A percentile compares a stretch with the other conserved stretches of the same genome.
phyloP scores from a whole-genome alignment of 116 monocot species.

The Thalassia testudinum region DNA sequence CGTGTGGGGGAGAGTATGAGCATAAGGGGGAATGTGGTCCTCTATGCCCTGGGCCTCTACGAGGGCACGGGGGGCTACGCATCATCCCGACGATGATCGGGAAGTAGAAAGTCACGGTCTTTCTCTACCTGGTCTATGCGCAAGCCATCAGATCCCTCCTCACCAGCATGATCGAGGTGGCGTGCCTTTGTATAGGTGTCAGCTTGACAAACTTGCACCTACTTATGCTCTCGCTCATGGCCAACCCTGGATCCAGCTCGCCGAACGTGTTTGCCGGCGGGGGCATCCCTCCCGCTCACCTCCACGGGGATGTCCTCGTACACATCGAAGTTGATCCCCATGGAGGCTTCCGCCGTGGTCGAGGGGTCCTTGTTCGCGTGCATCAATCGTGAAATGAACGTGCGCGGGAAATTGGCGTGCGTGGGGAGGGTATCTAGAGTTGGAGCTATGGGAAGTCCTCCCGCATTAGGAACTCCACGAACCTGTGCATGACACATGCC shows the following conservation, averaged over 20 bases:
- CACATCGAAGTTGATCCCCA: slow-evolving; percentile 69
- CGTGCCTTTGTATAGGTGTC: slow-evolving; percentile 68
- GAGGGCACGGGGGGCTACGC: slow-evolving; percentile 20
- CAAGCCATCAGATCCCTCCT: slow-evolving; percentile 86
- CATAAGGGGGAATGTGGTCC: slow-evolving; percentile 42
- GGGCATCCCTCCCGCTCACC: slow-evolving; percentile 44
- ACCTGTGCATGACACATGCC: slow-evolving; percentile 69
- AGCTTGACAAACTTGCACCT: slow-evolving; percentile 77
- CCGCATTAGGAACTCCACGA: slow-evolving; percentile 78
- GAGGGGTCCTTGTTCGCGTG: slow-evolving; percentile 22
- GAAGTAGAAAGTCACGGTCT: slow-evolving; percentile 85
- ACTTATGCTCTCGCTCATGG: slow-evolving; percentile 55
- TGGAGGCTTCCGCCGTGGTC: slow-evolving; percentile 6
- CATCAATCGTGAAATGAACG: no score
- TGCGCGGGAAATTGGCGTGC: no score
- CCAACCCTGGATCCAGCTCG: slow-evolving; percentile 62
- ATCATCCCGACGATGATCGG: slow-evolving; percentile 76
- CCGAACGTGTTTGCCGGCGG: slow-evolving; percentile 53
- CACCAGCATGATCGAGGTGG: slow-evolving; percentile 60
- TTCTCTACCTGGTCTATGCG: slow-evolving; percentile 83
- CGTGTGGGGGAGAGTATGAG: slow-evolving; percentile 74
- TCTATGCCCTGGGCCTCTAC: slow-evolving; percentile 15
- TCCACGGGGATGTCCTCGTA: slow-evolving; percentile 88
- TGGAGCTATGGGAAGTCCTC: slow-evolving; percentile 86
- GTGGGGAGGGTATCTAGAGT: slow-evolving; percentile 7